Evolutionary conservation across 192 early-diverging fungal genomes (phyloP), one percentile per base, ranked within the genome.

Genomic region (Dissophora ornata): DNA sequence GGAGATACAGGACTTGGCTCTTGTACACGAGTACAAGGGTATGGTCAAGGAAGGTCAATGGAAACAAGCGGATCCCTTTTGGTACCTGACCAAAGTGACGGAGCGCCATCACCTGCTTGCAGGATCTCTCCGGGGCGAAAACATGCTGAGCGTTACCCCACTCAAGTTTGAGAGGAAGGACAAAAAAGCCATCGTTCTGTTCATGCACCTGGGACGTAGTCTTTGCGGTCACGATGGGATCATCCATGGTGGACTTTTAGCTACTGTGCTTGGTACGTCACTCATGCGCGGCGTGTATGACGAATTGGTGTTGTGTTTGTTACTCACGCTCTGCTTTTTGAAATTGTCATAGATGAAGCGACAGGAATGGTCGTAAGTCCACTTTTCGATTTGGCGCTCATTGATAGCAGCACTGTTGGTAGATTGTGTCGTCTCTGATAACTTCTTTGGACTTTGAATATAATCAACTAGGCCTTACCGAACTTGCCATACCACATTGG

Each of bases 161-260:
- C 53, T 84, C 15, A 73, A 88, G 24, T 91, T 89, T 58, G 84
- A 81, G 63, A 86, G 82, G 54, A 81, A 81, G n/a, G 80, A 86
- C 40, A 73, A 75, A 26, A 75, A 75, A 45, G 71, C 62, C n/a
- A 64, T 82, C 19, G 75, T 83, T 2, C 64, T 70, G 10, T 73
- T 96, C 13, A 34, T 87, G 38, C 93, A 96, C 71, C 49, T 94
- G 40, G 94, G 94, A 33, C 84, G 86, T 13, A 75, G 85, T 4
- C 78, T 94, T 38, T 93, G 90, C 38, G 93, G 94, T 8, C 94
- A 96, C 79, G 83, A 89, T 30, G 81, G 84, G 52, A 93, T 96
- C 67, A 85, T 93, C 32, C 94, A 96, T 70, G 94, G 94, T 32
- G 92, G 90, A 28, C 80, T 92, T 15, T 80, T 88, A 54, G 91